Percentiles rank a stretch among this genome's conserved stretches.
phyloP scores from a whole-genome alignment of 139 green algal species.

The Micromonas pusilla region DNA sequence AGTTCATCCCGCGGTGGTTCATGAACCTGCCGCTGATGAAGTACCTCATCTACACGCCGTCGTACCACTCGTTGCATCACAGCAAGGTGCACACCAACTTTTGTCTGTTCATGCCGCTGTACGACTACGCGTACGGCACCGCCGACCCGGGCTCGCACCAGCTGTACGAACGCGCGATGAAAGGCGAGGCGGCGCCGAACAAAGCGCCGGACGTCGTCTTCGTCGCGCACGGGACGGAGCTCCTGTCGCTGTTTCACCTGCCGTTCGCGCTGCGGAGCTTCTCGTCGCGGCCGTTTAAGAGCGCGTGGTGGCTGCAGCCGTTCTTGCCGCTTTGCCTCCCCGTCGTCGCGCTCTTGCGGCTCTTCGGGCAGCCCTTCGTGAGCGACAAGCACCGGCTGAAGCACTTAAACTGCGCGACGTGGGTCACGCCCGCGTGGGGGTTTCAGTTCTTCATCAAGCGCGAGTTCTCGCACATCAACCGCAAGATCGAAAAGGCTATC shows the following conservation, averaged over 20 bases:
- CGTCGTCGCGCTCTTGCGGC: slow-evolving; percentile 23
- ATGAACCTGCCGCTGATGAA: slow-evolving; percentile 36
- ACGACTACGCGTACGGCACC: slow-evolving; percentile 49
- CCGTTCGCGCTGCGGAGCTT: slow-evolving; percentile 38
- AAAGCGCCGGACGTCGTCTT: slow-evolving; percentile 39
- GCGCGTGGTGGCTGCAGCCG: slow-evolving; percentile 33
- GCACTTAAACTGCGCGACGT: slow-evolving; percentile 30
- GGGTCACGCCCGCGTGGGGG: slow-evolving; percentile 37
- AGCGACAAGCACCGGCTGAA: slow-evolving; percentile 29
- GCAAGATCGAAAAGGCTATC: slow-evolving; percentile 35
- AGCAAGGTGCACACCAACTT: slow-evolving; percentile 48
- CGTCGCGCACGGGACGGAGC: slow-evolving; percentile 43
- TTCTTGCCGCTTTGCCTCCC: slow-evolving; percentile 37
- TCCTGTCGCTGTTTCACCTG: slow-evolving; percentile 42
- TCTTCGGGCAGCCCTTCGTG: slow-evolving; percentile 33
- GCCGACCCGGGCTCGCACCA: slow-evolving; percentile 35
- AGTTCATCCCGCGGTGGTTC: slow-evolving; percentile 41
- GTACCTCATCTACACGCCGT: slow-evolving; percentile 47
- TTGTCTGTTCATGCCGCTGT: slow-evolving; percentile 50
- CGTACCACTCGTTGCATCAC: slow-evolving; percentile 49
- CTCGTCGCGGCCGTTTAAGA: slow-evolving; percentile 29
- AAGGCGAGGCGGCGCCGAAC: slow-evolving; percentile 7
- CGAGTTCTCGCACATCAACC: slow-evolving; percentile 43
- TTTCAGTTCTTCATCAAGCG: slow-evolving; percentile 46
- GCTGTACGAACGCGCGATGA: slow-evolving; percentile 31